phyloP scores from a whole-genome alignment of 176 grass and related monocot genomes.

The Saccharum spontaneum region DNA sequence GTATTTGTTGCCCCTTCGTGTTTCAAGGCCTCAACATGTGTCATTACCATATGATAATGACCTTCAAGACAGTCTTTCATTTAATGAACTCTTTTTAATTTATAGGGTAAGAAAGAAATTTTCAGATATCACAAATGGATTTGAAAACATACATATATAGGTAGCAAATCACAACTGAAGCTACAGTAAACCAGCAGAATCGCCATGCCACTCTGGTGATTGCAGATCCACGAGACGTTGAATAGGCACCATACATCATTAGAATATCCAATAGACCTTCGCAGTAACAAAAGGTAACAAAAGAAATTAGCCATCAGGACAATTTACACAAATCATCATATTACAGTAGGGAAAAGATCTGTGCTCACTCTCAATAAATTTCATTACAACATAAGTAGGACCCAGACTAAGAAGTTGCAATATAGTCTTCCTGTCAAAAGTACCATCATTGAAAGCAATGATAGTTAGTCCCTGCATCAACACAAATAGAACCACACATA shows the following conservation, averaged over 20 bases:
- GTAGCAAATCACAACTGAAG: conserved; percentile 73
- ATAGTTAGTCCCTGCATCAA: conserved; percentile 78
- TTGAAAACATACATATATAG: conserved; percentile 70
- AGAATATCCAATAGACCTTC: conserved; percentile 84
- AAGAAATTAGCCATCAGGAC: conserved; percentile 29
- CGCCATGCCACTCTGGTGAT: conserved; percentile 73
- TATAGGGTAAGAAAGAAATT: neutral
- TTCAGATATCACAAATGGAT: neutral
- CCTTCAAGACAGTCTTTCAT: neutral
- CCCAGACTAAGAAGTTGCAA: conserved; percentile 77
- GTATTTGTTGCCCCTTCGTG: neutral
- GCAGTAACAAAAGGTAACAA: conserved; percentile 15
- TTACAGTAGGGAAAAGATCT: neutral
- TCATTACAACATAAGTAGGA: conserved; percentile 83
- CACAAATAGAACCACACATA: conserved; percentile 28
- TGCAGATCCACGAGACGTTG: conserved; percentile 86
- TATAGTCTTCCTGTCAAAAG: conserved; percentile 50
- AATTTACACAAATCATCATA: neutral
- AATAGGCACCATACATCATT: conserved; percentile 98
- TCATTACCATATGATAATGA: conserved; percentile 5
- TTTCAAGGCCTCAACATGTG: neutral
- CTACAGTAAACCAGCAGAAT: conserved; percentile 71
- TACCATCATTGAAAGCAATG: conserved; percentile 77
- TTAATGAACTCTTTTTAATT: neutral
- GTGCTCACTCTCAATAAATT: conserved; percentile 83